These are phyloP conservation scores for Saxophila tyrrhenica DNA, from an alignment of 495 filamentous ascomycete genomes.

Conservation along the genomic window DNA sequence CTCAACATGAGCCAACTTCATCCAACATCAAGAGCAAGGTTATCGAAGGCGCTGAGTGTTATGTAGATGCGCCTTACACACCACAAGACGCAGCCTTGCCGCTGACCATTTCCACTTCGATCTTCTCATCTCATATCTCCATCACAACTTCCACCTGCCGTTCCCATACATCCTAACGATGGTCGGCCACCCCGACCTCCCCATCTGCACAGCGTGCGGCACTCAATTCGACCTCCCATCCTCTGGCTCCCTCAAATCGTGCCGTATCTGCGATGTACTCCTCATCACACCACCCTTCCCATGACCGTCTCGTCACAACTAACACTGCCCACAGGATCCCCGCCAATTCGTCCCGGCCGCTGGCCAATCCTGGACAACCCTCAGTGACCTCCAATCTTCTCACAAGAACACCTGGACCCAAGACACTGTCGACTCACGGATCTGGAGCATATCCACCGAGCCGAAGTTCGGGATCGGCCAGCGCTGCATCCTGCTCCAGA, in stretches of 20 bases:
- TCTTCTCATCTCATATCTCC: too few relatives aligned
- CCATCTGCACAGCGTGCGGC: conserved; percentile 57
- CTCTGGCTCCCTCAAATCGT: conserved; percentile 34
- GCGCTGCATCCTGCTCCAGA: conserved; percentile 52
- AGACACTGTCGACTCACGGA: conserved; percentile 25
- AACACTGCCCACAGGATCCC: conserved; percentile 35
- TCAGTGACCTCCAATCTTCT: conserved; percentile 3
- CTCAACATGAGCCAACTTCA: too few relatives aligned
- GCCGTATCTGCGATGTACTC: conserved; percentile 60
- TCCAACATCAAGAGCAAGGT: too few relatives aligned
- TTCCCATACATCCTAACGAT: too few relatives aligned
- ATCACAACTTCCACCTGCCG: too few relatives aligned
- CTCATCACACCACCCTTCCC: background rate
- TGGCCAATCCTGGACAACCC: conserved; percentile 23
- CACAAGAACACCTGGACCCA: conserved; percentile 8
- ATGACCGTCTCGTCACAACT: background rate
- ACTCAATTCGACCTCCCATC: conserved; percentile 51
- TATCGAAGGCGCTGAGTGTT: too few relatives aligned
- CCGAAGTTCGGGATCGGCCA: conserved; percentile 64
- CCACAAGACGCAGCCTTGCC: too few relatives aligned
- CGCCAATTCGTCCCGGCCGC: conserved; percentile 50
- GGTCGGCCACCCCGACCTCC: conserved; percentile 29
- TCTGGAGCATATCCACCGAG: conserved; percentile 45
- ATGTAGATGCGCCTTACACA: too few relatives aligned
- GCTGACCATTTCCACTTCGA: too few relatives aligned